Base-by-base conservation (phyloP, 164 flowering plant species). In the Macadamia integrifolia region DNA sequence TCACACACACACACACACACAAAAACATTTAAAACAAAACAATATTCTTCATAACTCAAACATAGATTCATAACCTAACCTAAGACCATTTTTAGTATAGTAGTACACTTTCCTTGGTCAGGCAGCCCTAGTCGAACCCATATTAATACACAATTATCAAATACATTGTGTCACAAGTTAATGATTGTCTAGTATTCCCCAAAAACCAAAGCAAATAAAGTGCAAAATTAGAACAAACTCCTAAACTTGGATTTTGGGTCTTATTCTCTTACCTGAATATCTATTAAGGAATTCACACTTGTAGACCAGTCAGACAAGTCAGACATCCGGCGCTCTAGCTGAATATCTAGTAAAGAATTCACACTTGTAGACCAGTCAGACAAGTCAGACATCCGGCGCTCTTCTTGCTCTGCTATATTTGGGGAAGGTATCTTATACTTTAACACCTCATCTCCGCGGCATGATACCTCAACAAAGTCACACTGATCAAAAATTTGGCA, bases 261-360 rank as follows among this genome's bases (percentile, higher is more conserved):
- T 1, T 46, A 4, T 11, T 28, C 42, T n/a, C 57, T 67, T 68
- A 88, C 96, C 88, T 88, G 93, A 57, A 79, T 73, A 58, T 93
- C 97, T 46, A 81, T 79, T 29, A 83, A 55, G 64, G 96, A 89
- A 46, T 90, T 77, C 58, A 82, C 80, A 79, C 93, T 90, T 0
- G 95, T 85, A 74, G 84, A 87, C 97, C 92, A 92, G 66, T 93
- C 98, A 6, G 98, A 93, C 68, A 91, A 80, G 73, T 84, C 91
- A 73, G 98, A 93, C 93, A 92, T 87, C 31, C 97, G 89, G 4
- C 95, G 88, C 73, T 93, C 98, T 23, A 23, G 23, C 23, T 23
- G 23, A 23, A 23, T 23, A 23, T 23, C 23, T 23, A 23, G 23
- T 29, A 83, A 57, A 65, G 96, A 89, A 46, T 90, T 78, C 59